Evolutionary conservation across 1,284 basidiomycete species (phyloP).

Genomic region (Pseudozyma hubeiensis): DNA sequence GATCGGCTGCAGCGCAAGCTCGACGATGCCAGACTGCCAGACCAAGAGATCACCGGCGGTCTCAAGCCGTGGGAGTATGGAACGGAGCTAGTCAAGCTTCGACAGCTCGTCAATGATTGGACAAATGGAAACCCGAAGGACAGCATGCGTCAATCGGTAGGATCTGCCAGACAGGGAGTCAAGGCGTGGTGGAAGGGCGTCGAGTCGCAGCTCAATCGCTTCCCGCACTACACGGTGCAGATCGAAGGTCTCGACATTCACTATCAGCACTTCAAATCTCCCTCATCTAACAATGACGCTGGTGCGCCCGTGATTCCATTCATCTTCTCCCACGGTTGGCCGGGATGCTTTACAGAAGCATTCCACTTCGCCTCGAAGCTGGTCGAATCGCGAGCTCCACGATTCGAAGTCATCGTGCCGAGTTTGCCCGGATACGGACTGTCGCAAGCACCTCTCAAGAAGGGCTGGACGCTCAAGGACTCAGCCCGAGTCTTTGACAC

Average conservation of each 20-base stretch:
- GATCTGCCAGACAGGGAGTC: conserved; percentile 32
- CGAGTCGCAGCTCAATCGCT: conserved; percentile 41
- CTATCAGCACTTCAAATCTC: conserved; percentile 47
- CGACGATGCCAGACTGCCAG: conserved; percentile 49
- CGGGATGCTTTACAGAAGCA: conserved; percentile 54
- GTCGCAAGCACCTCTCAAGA: conserved; percentile 39
- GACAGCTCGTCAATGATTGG: conserved; percentile 46
- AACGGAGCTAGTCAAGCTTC: conserved; percentile 47
- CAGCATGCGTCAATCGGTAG: conserved; percentile 18
- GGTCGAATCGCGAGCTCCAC: conserved; percentile 24
- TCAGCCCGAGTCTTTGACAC: conserved; percentile 50
- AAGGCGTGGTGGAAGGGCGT: conserved; percentile 49
- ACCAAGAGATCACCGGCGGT: conserved; percentile 33
- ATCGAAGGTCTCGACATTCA: conserved; percentile 57
- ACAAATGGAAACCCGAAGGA: conserved; percentile 35
- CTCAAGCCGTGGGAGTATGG: conserved; percentile 54
- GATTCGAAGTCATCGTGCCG: conserved; percentile 61
- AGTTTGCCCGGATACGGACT: conserved; percentile 58
- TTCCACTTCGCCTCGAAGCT: conserved; percentile 40
- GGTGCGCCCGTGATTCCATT: conserved; percentile 49
- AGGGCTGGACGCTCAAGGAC: conserved; percentile 50
- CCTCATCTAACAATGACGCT: conserved; percentile 19
- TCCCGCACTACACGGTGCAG: conserved; percentile 44
- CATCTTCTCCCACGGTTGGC: conserved; percentile 61
- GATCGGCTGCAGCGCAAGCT: conserved; percentile 52